Conservation (phyloP, 2,329 filamentous ascomycete genomes). For the Lecanicillium sp. region DNA sequence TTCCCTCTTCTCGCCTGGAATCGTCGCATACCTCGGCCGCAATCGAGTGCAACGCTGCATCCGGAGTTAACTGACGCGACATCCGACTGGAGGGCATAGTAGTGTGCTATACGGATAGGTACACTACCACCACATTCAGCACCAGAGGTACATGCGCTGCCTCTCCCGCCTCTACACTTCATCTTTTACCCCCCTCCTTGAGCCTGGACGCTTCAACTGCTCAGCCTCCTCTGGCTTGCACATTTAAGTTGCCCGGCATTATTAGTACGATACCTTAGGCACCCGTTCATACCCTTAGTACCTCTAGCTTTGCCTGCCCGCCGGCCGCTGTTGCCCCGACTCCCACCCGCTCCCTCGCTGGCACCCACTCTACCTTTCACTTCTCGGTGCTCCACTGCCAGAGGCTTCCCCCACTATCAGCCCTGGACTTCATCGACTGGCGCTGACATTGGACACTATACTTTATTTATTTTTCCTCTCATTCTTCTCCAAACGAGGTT, state of each 20-base stretch:
- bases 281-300: not conserved
- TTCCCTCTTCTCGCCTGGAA: not conserved
- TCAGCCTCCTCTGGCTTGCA: no score
- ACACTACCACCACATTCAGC: no score
- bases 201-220: no score
- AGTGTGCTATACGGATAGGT: no score
- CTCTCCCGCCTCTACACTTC: no score
- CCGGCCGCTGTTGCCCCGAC: not conserved
- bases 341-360: not conserved
- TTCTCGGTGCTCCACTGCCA: not conserved
- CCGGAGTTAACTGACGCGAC: conserved; percentile 12
- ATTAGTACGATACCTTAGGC: no score
- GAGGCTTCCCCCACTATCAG: not conserved
- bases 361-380: not conserved
- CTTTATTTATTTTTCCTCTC: not conserved
- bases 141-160: no score
- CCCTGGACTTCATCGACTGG: conserved; percentile 1
- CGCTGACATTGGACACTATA: conserved; percentile 3
- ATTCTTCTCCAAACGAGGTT: not conserved
- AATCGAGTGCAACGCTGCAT: conserved; percentile 4
- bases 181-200: no score
- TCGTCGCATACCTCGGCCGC: not conserved
- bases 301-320: not conserved
- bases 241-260: no score
- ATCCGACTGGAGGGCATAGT: conserved; percentile 6